These are phyloP conservation scores for Trichoderma koningii DNA, from an alignment of 2,329 filamentous ascomycete species.

Conservation along the genomic window DNA sequence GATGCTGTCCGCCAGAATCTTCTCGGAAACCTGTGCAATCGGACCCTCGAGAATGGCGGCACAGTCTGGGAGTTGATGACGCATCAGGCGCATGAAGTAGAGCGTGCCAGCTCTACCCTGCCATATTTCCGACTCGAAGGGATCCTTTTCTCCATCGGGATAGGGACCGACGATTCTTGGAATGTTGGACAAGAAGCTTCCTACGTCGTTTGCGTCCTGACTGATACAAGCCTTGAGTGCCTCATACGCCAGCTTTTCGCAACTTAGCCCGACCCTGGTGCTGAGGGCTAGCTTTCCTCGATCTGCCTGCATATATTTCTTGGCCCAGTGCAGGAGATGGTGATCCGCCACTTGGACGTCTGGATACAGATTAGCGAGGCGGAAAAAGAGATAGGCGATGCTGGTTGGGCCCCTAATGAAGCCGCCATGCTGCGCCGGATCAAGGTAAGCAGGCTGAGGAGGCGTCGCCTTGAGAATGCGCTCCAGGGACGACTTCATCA, in stretches of 20 bases:
- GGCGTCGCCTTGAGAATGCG: conserved; percentile 43
- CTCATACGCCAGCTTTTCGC: conserved; percentile 51
- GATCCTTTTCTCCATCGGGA: conserved; percentile 38
- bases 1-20: conserved; percentile 55
- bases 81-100: conserved; percentile 66
- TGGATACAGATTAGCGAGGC: conserved; percentile 48
- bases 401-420: conserved; percentile 57
- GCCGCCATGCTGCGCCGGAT: conserved; percentile 45
- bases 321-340: conserved; percentile 49
- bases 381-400: conserved; percentile 58
- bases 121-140: conserved; percentile 60
- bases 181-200: conserved; percentile 46
- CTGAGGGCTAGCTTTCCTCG: conserved; percentile 42
- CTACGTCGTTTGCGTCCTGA: conserved; percentile 43
- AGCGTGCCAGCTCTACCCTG: conserved; percentile 69
- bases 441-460: conserved; percentile 40
- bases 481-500: conserved; percentile 42
- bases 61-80: conserved; percentile 55
- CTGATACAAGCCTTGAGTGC: conserved; percentile 50
- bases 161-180: conserved; percentile 38
- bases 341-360: conserved; percentile 47
- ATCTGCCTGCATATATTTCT: conserved; percentile 49
- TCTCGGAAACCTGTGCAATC: conserved; percentile 58
- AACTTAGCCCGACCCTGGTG: conserved; percentile 53
- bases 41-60: conserved; percentile 53